phyloP scores from a whole-genome alignment of 2,329 filamentous ascomycete species.

The Talaromyces sp. region DNA sequence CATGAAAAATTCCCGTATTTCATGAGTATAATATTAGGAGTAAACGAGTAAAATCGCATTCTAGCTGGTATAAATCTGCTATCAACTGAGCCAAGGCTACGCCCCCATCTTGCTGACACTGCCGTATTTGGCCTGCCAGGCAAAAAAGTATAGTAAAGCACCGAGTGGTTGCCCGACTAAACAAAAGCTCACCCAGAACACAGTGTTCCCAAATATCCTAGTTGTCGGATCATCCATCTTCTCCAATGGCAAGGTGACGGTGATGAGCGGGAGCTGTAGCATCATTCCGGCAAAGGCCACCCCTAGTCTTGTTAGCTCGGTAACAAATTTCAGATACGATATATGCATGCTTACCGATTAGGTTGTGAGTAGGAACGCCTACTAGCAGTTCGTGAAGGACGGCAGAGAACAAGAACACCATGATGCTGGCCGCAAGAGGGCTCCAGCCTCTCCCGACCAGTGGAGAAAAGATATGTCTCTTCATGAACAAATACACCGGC shows the following conservation, averaged over 20 bases:
- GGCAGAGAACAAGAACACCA: slow-evolving; percentile 85
- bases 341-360: slow-evolving; percentile 60
- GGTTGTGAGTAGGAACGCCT: slow-evolving; percentile 88
- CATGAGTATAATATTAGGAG: not conserved
- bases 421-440: slow-evolving; percentile 62
- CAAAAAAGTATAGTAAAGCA: slow-evolving; percentile 91
- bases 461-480: slow-evolving; percentile 85
- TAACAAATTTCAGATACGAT: not conserved
- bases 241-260: slow-evolving; percentile 71
- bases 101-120: slow-evolving; percentile 54
- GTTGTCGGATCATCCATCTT: slow-evolving; percentile 71
- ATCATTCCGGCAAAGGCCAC: slow-evolving; percentile 95
- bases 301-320: slow-evolving; percentile 44
- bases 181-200: slow-evolving; percentile 96
- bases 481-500: slow-evolving; percentile 95
- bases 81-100: not conserved
- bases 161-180: slow-evolving; percentile 92
- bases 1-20: not conserved
- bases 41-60: not conserved
- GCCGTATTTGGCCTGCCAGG: slow-evolving; percentile 97
- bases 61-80: not conserved
- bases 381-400: slow-evolving; percentile 88
- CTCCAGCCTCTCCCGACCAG: slow-evolving; percentile 80
- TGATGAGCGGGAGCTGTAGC: slow-evolving; percentile 82
- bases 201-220: slow-evolving; percentile 79